phyloP scores from a whole-genome alignment of 1,139 yeast species.

The Lodderomyces oxycetoniae region DNA sequence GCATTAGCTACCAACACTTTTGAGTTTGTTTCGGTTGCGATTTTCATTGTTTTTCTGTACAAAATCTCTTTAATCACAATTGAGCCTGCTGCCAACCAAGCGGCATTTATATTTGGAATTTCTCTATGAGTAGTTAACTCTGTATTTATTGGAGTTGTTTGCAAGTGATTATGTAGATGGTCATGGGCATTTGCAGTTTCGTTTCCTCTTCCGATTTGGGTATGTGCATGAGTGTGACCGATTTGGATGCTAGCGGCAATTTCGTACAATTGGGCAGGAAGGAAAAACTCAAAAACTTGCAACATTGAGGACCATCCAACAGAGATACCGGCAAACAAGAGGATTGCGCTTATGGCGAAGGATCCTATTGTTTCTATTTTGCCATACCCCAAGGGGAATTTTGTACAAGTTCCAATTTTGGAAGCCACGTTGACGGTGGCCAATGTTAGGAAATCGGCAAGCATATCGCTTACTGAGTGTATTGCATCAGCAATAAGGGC shows the following conservation, averaged over 20 bases:
- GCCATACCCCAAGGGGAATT: slow-evolving; percentile 87
- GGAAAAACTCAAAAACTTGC: slow-evolving; percentile 61
- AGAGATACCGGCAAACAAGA: slow-evolving; percentile 81
- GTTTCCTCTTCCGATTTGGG: slow-evolving; percentile 9
- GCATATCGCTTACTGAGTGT: slow-evolving; percentile 84
- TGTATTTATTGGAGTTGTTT: slow-evolving; percentile 3
- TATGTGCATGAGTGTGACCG: slow-evolving; percentile 52
- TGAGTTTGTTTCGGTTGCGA: slow-evolving; percentile 74
- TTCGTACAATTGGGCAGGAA: slow-evolving; percentile 51
- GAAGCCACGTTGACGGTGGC: slow-evolving; percentile 81
- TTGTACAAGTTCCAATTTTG: slow-evolving; percentile 53
- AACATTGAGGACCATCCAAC: slow-evolving; percentile 86
- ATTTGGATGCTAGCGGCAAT: slow-evolving; percentile 42
- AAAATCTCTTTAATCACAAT: slow-evolving; percentile 83
- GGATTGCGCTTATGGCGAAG: slow-evolving; percentile 74
- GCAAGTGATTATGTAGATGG: slow-evolving; percentile 21
- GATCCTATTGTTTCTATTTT: slow-evolving; percentile 92
- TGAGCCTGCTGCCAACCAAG: slow-evolving; percentile 92
- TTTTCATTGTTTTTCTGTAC: slow-evolving; percentile 71
- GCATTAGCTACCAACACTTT: slow-evolving; percentile 94
- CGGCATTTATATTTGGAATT: slow-evolving; percentile 79
- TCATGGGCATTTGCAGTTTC: slow-evolving; percentile 41
- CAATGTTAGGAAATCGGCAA: slow-evolving; percentile 83
- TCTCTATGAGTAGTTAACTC: slow-evolving; percentile 19
- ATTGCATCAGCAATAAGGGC: slow-evolving; percentile 91